Evolutionary conservation across 192 early-diverging fungal genomes (phyloP).

Genomic region (Diversispora eburnea): DNA sequence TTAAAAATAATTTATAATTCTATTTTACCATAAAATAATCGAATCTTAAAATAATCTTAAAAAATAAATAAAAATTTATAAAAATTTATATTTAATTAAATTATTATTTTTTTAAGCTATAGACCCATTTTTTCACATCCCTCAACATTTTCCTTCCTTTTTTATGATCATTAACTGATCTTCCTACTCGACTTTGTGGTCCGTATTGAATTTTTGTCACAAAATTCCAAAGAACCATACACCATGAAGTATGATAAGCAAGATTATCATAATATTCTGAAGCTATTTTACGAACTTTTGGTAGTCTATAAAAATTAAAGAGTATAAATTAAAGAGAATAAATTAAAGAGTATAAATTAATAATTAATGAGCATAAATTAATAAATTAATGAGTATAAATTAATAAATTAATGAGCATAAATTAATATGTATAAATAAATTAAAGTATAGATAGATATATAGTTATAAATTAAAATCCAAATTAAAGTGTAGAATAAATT

Average conservation of each 20-base stretch:
- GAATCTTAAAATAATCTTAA: too few species aligned
- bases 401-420: background rate
- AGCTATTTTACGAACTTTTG: slow-evolving; percentile 72
- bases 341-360: slow-evolving; percentile 71
- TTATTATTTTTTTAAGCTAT: too few species aligned
- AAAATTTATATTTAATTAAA: too few species aligned
- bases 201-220: slow-evolving; percentile 68
- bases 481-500: background rate
- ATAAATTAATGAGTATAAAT: background rate
- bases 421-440: background rate
- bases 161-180: slow-evolving; percentile 67
- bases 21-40: too few species aligned
- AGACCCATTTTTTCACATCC: slow-evolving; percentile 31
- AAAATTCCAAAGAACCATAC: slow-evolving; percentile 79
- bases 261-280: slow-evolving; percentile 88
- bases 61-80: too few species aligned
- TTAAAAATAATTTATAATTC: too few species aligned
- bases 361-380: slow-evolving; percentile 28
- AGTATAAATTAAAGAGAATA: background rate
- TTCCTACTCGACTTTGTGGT: slow-evolving; percentile 78
- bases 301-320: slow-evolving; percentile 79
- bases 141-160: slow-evolving; percentile 65
- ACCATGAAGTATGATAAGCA: slow-evolving; percentile 83
- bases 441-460: background rate
- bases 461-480: background rate